Evolutionary conservation across 176 grass and related monocot genomes (phyloP).

Genomic region (Tillandsia fasciculata): DNA sequence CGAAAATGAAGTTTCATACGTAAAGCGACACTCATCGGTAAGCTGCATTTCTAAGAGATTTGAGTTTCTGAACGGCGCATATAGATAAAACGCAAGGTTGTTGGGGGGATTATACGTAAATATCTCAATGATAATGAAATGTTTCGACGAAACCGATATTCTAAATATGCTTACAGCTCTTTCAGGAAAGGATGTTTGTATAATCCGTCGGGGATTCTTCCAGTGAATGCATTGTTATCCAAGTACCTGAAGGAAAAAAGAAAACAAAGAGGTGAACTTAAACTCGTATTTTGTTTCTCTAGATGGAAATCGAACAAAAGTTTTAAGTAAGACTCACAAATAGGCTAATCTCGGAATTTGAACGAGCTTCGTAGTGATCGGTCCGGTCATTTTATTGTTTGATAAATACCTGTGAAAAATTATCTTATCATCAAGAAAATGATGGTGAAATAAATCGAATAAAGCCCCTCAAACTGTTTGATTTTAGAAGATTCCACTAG

Average conservation of each 20-base stretch:
- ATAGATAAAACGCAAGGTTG: too few relatives aligned
- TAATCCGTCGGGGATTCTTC: slow-evolving; percentile 82
- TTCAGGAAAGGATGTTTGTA: slow-evolving; percentile 95
- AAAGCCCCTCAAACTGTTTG: neutral
- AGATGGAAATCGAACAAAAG: neutral
- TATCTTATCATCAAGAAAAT: neutral
- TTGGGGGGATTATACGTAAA: too few relatives aligned
- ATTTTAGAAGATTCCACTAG: neutral
- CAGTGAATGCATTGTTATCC: slow-evolving; percentile 91
- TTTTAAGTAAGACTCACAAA: slow-evolving; percentile 46
- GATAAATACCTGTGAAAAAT: slow-evolving; percentile 63
- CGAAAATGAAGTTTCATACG: too few relatives aligned
- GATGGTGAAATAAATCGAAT: neutral
- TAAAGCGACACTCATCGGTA: too few relatives aligned
- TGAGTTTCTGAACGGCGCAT: too few relatives aligned
- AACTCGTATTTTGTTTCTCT: neutral
- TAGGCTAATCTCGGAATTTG: slow-evolving; percentile 80
- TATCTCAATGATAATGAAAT: neutral
- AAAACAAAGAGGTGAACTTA: slow-evolving; percentile 1
- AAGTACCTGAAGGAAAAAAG: slow-evolving; percentile 50
- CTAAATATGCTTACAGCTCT: slow-evolving; percentile 64
- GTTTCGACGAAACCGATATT: neutral
- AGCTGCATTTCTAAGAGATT: too few relatives aligned
- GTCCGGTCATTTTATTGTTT: slow-evolving; percentile 82
- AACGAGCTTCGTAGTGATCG: slow-evolving; percentile 62